Percentiles rank a stretch among this genome's conserved stretches.
Evolutionary conservation across 495 filamentous ascomycete species (phyloP).

Genomic region (Tuber microsphaerosporum): DNA sequence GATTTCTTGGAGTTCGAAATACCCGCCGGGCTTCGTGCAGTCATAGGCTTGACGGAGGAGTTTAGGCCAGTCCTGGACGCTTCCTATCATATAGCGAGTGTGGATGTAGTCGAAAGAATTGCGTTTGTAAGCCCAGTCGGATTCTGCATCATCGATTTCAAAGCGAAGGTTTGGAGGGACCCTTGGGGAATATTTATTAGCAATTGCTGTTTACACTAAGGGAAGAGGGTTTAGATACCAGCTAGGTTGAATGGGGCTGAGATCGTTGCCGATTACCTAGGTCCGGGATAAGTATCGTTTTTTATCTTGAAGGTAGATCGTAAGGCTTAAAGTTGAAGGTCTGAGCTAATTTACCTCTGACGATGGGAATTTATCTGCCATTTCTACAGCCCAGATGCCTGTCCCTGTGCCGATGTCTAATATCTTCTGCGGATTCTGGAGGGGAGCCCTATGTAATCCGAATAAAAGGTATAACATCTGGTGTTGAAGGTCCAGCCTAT

Average conservation of each 20-base stretch:
- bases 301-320: not conserved
- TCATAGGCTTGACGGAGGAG: constrained; percentile 41
- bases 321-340: not conserved
- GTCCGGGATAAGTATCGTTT: constrained; percentile 37
- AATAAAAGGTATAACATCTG: constrained; percentile 52
- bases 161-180: constrained; percentile 38
- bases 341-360: not conserved
- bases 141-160: constrained; percentile 48
- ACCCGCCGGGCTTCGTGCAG: constrained; percentile 40
- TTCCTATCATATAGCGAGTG: constrained; percentile 41
- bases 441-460: constrained; percentile 54
- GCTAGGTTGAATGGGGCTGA: constrained; percentile 36
- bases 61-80: constrained; percentile 30
- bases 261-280: constrained; percentile 37
- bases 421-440: constrained; percentile 49
- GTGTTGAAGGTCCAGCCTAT: constrained; percentile 58
- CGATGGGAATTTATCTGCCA: constrained; percentile 19
- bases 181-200: constrained; percentile 13
- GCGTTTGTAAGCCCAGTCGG: constrained; percentile 44
- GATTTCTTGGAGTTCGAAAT: constrained; percentile 27
- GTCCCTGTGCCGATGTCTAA: constrained; percentile 62
- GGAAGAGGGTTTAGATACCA: constrained; percentile 15
- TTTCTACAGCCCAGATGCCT: constrained; percentile 61
- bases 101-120: constrained; percentile 45
- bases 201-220: not conserved